Evolutionary conservation across 1,284 basidiomycete genomes (phyloP), one percentile per base, ranked within the genome.

Genomic region (Stereum hirsutum): DNA sequence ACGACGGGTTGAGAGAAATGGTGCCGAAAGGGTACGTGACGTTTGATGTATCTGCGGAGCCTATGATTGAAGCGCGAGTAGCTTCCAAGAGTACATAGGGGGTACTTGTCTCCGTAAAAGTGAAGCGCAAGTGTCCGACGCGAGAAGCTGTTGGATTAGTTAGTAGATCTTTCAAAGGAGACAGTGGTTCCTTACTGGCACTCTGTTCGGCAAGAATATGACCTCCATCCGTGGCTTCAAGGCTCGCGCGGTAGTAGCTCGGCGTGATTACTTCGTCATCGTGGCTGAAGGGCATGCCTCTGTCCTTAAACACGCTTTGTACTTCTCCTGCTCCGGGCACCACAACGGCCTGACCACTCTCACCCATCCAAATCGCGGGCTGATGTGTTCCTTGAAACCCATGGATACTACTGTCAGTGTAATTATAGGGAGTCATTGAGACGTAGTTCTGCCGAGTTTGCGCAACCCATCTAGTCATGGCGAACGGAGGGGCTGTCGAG

Each of bases 301-400:
- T 66, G 19, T 73, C 63, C n/a, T 75, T 69, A 47, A 85, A 84
- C 5, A 56, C 61, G 3, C 70, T 63, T 39, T 69, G 72, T 3
- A 85, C 62, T 1, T 50, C 40, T 11, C 75, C 73, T 2, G 67
- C 58, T 5, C 87, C 86, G 3, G 83, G 80, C 10, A 73, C 71
- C 21, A 92, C 63, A 12, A 76, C 67, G 5, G 76, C 72, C 23
- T 75, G 75, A 0, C 75, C 87, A 48, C 79, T 85, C 57, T 89
- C 86, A 26, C 87, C 89, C 88, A 92, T 91, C 89, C 89, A 91
- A 35, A 91, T 89, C 0, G 89, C 89, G 0, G 89, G 89, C 54
- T 90, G 87, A 46, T 87, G 79, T 0, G 87, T 89, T 10, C 75
- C 82, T 46, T 82, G 77, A 52, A 89, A 88, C 0, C 87, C 87